Base-by-base conservation (phyloP, 768 basidiomycete genomes). In the Sarcodon sp. region DNA sequence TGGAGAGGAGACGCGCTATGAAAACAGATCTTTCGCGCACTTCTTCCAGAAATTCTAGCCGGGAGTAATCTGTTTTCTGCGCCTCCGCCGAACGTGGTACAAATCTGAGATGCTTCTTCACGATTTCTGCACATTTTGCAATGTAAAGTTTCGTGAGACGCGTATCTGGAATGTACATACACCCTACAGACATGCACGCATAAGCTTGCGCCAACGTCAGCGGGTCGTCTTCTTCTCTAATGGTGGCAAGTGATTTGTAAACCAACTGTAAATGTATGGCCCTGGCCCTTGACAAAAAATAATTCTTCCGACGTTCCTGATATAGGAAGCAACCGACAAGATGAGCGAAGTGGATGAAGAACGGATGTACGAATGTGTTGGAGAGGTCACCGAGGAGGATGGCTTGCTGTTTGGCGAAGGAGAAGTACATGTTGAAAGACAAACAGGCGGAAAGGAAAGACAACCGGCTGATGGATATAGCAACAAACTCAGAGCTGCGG, bases 321-420 rank as follows among this genome's bases (percentile, higher is more conserved):
- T 57, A 61, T 9, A 58, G 41, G 6, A 51, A 45, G 46, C 55
- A 55, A 3, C 59, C 59, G 31, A 56, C 48, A 13, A 57, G 47
- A 34, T 57, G 58, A 11, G 59, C 55, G 15, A 55, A 15, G 47
- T 56, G 54, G 12, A 59, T 48, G 46, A 59, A 48, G 3, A 54
- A 50, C 3, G 58, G 58, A 44, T 59, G 58, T 5, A 59, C 53
- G n/a, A 49, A 48, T 6, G 43, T 33, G 10, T 58, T 57, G 1
- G 56, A 54, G 31, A 52, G 33, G 45, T 61, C 59, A 2, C 58
- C 59, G 18, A 41, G 43, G 33, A 56, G 27, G 43, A 61, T 54
- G 8, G 59, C 59, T 8, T 55, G 50, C 45, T 54, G 48, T 44
- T 59, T 61, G 12, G 50, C 32, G 16, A 43, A 41, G 12, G 47